Evolutionary conservation across 1,284 basidiomycete genomes (phyloP).

Genomic region (Pterulicium gracile): DNA sequence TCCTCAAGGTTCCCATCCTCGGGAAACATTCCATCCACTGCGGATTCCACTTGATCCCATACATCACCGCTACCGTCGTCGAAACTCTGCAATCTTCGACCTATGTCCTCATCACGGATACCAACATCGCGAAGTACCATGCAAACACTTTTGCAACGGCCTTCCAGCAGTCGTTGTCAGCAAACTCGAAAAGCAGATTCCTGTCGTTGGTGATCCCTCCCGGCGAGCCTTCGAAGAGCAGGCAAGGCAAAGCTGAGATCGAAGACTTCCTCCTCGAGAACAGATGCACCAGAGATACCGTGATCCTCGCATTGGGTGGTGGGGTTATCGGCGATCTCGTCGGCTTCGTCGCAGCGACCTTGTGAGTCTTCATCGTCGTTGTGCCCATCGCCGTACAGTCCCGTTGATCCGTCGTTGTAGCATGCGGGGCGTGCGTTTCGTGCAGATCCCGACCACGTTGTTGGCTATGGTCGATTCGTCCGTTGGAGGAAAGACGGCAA

Average conservation of each 20-base stretch:
- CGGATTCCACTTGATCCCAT: conserved; percentile 82
- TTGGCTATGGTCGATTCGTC: conserved; percentile 98
- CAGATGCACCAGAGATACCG: conserved; percentile 88
- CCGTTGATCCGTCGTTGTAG: conserved; percentile 21
- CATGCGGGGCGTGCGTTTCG: conserved; percentile 86
- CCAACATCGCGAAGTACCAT: conserved; percentile 77
- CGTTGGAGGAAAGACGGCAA: conserved; percentile 97
- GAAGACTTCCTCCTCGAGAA: conserved; percentile 91
- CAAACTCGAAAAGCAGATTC: conserved; percentile 48
- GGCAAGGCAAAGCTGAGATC: conserved; percentile 86
- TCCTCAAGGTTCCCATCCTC: conserved; percentile 74
- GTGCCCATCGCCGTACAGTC: conserved; percentile 18
- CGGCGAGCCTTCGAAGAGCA: conserved; percentile 87
- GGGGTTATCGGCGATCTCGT: conserved; percentile 96
- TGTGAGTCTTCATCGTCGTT: conserved; percentile 45
- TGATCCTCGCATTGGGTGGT: conserved; percentile 89
- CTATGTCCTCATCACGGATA: conserved; percentile 92
- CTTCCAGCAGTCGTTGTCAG: conserved; percentile 41
- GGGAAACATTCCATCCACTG: conserved; percentile 85
- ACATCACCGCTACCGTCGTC: conserved; percentile 77
- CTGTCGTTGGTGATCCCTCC: conserved; percentile 77
- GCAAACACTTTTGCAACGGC: conserved; percentile 56
- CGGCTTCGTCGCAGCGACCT: conserved; percentile 97
- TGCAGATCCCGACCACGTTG: conserved; percentile 94
- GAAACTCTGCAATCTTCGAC: conserved; percentile 71